phyloP scores from a whole-genome alignment of 2,329 filamentous ascomycete species.

The Xylaria sp. region DNA sequence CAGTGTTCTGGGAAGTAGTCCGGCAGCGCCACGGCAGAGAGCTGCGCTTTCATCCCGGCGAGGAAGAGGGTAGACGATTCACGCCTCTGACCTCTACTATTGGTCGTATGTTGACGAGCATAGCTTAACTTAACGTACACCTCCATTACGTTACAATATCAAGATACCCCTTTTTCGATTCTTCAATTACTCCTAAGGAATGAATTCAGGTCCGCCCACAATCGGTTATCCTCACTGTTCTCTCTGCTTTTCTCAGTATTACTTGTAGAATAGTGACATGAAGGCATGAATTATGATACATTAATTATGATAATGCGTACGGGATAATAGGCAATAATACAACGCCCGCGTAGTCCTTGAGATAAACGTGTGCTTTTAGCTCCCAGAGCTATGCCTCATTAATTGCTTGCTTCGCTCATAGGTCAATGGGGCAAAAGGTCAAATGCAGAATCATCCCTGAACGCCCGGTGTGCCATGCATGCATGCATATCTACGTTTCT shows the following conservation, averaged over 20 bases:
- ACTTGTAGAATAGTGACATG: constrained; percentile 30
- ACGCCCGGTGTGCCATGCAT: constrained; percentile 25
- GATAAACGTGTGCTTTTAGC: constrained; percentile 12
- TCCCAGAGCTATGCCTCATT: not conserved
- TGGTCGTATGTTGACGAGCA: no score
- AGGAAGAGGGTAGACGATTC: constrained; percentile 25
- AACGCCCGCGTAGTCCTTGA: not conserved
- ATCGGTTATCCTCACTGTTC: constrained; percentile 6
- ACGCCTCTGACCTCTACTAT: not conserved
- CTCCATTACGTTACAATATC: constrained; percentile 22
- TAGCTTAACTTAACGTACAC: constrained; percentile 8
- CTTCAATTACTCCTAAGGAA: constrained; percentile 7
- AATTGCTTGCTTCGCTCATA: constrained; percentile 7
- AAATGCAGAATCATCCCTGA: constrained; percentile 19
- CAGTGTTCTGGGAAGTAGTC: constrained; percentile 62
- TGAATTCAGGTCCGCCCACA: not conserved
- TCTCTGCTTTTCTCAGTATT: not conserved
- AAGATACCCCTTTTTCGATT: constrained; percentile 35
- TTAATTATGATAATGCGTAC: constrained; percentile 33
- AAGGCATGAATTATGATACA: constrained; percentile 42
- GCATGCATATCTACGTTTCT: constrained; percentile 3
- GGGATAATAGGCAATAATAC: not conserved
- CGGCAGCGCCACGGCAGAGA: constrained; percentile 49
- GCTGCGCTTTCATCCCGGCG: constrained; percentile 30
- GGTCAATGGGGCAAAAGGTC: not conserved